These are phyloP conservation scores for Juglanconis oblonga DNA, from an alignment of 2,329 filamentous ascomycete species.

Conservation along the genomic window DNA sequence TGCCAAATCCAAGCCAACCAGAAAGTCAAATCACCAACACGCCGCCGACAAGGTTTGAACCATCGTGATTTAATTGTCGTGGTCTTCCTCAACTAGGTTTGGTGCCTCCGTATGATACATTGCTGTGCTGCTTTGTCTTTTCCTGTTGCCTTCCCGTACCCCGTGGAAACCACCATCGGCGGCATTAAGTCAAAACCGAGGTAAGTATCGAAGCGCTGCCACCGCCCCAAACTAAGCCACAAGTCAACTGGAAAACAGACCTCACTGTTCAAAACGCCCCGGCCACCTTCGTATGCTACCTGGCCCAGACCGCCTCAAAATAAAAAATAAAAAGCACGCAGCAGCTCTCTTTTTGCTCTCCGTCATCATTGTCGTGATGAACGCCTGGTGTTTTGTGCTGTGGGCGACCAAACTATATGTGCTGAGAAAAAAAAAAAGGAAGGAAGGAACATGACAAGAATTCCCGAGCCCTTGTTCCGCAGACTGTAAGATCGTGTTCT, in stretches of 20 bases:
- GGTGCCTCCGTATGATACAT: conserved; percentile 10
- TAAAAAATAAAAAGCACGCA: background rate
- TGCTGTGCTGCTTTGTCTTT: conserved; percentile 17
- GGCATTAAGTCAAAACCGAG: background rate
- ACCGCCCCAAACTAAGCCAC: background rate
- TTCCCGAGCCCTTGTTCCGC: too few relatives aligned
- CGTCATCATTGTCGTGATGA: background rate
- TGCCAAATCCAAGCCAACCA: too few relatives aligned
- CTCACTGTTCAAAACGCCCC: background rate
- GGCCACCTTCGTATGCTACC: background rate
- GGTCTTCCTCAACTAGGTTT: background rate
- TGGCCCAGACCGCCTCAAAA: too few relatives aligned
- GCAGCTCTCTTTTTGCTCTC: background rate
- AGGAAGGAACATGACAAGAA: background rate
- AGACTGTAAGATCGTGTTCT: too few relatives aligned
- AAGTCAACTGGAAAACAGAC: background rate
- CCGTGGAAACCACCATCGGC: background rate
- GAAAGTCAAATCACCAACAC: too few relatives aligned
- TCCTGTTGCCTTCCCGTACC: conserved; percentile 12
- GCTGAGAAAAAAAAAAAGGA: background rate
- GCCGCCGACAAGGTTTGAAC: too few relatives aligned
- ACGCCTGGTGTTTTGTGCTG: background rate
- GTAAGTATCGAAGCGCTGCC: background rate
- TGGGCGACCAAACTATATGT: background rate
- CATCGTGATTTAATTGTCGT: background rate